Conservation (phyloP, 495 filamentous ascomycete species). For the Podospora didyma region DNA sequence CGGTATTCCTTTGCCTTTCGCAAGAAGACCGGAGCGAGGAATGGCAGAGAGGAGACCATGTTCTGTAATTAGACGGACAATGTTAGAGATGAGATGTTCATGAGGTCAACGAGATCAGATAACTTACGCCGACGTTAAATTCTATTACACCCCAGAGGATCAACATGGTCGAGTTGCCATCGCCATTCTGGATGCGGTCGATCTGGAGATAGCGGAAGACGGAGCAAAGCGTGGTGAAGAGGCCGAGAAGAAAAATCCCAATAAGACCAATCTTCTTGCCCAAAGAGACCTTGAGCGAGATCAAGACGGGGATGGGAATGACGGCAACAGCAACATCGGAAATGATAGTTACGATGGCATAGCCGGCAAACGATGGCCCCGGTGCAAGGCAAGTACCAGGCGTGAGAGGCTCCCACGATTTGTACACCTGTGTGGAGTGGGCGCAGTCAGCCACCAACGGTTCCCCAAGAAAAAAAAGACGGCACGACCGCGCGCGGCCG, state of each 20-base stretch:
- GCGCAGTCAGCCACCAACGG: neutral
- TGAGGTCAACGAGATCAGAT: neutral
- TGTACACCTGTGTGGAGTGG: conserved; percentile 31
- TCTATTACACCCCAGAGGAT: conserved; percentile 57
- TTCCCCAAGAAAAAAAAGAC: neutral
- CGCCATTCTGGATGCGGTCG: conserved; percentile 43
- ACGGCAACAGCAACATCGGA: conserved; percentile 51
- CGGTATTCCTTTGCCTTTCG: conserved; percentile 32
- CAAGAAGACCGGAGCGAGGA: conserved; percentile 42
- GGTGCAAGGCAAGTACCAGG: conserved; percentile 47
- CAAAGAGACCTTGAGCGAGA: conserved; percentile 45
- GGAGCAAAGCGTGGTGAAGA: conserved; percentile 57
- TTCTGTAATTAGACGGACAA: conserved; percentile 29
- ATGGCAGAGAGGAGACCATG: conserved; percentile 44
- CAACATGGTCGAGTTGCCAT: conserved; percentile 56
- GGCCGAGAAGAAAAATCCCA: conserved; percentile 52
- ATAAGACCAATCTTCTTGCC: conserved; percentile 51
- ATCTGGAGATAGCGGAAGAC: conserved; percentile 54
- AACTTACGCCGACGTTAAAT: conserved; percentile 48
- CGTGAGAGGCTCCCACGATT: conserved; percentile 42
- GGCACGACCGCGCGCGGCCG: neutral
- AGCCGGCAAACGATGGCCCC: conserved; percentile 48
- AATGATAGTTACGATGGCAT: conserved; percentile 50
- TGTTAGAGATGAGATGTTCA: conserved; percentile 5
- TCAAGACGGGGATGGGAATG: conserved; percentile 50